These are phyloP conservation scores for Gracilaria gracilis DNA, from an alignment of 23 red algal species.

Conservation along the genomic window DNA sequence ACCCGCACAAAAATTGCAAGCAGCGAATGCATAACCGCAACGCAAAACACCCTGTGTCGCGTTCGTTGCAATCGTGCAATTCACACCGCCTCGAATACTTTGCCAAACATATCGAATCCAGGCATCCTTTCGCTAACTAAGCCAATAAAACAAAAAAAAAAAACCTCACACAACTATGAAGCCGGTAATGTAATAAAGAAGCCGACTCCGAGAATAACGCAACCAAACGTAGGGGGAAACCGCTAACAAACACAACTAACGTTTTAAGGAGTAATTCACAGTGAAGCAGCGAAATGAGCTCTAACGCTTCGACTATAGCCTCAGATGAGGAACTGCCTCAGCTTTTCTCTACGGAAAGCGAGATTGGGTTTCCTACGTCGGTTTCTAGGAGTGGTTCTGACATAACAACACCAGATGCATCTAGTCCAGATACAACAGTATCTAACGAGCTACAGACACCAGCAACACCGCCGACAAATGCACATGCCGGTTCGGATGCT, in stretches of 20 bases:
- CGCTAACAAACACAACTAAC: neutral
- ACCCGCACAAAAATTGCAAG: neutral
- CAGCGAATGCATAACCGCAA: constrained; percentile 8
- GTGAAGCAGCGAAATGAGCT: neutral
- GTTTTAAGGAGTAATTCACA: neutral
- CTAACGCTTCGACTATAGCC: constrained; percentile 7
- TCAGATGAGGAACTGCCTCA: constrained; percentile 14
- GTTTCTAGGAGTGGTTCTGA: neutral
- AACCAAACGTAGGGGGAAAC: neutral
- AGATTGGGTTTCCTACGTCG: neutral
- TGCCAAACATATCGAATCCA: neutral
- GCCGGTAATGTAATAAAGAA: constrained; percentile 4
- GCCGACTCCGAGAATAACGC: neutral
- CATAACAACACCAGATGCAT: neutral
- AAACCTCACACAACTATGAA: neutral
- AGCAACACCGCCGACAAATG: neutral
- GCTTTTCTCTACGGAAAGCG: neutral
- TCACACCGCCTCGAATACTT: neutral
- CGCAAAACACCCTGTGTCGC: constrained; percentile 9
- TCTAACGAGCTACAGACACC: neutral
- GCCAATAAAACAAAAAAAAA: constrained; percentile 14
- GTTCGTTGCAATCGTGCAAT: neutral
- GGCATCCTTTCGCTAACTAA: neutral
- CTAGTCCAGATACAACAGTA: neutral
- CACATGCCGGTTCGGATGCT: neutral